Evolutionary conservation across 768 basidiomycete genomes (phyloP).

Genomic region (Dacryopinax spathularia): DNA sequence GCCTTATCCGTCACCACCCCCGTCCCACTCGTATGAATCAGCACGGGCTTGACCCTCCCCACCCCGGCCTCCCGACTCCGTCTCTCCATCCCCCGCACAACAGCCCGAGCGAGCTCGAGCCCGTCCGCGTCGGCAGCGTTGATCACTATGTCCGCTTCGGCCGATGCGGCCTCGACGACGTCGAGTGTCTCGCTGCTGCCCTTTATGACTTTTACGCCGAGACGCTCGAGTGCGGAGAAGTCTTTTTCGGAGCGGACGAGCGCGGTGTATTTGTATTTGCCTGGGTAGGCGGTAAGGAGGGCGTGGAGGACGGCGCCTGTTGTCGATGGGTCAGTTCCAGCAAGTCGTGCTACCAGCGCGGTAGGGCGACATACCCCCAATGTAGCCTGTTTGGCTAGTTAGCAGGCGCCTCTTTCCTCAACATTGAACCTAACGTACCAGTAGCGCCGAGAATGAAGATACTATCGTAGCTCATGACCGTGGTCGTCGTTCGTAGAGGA

Average conservation of each 20-base stretch:
- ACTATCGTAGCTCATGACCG: background rate
- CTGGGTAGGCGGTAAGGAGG: constrained; percentile 20
- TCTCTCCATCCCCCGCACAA: constrained; percentile 14
- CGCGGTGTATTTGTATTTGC: constrained; percentile 12
- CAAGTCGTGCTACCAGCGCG: background rate
- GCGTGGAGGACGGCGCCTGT: constrained; percentile 24
- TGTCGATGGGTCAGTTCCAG: background rate
- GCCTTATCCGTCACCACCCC: constrained; percentile 11
- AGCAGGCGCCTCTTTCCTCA: too few relatives aligned
- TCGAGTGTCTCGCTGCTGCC: constrained; percentile 7
- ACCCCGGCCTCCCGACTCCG: constrained; percentile 4
- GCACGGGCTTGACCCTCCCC: constrained; percentile 12
- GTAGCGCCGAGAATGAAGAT: background rate
- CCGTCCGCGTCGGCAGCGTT: constrained; percentile 20
- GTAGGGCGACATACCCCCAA: background rate
- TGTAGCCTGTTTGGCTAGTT: background rate
- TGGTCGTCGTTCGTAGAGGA: background rate
- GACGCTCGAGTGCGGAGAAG: constrained; percentile 9
- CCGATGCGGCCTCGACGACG: constrained; percentile 8
- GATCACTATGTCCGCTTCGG: constrained; percentile 16
- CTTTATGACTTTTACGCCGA: constrained; percentile 9
- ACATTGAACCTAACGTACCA: too few relatives aligned
- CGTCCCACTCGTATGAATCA: constrained; percentile 19
- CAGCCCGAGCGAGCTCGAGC: constrained; percentile 14
- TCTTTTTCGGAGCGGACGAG: constrained; percentile 11